Evolutionary conservation across 768 basidiomycete genomes (phyloP).

Genomic region (Russula dissimulans): DNA sequence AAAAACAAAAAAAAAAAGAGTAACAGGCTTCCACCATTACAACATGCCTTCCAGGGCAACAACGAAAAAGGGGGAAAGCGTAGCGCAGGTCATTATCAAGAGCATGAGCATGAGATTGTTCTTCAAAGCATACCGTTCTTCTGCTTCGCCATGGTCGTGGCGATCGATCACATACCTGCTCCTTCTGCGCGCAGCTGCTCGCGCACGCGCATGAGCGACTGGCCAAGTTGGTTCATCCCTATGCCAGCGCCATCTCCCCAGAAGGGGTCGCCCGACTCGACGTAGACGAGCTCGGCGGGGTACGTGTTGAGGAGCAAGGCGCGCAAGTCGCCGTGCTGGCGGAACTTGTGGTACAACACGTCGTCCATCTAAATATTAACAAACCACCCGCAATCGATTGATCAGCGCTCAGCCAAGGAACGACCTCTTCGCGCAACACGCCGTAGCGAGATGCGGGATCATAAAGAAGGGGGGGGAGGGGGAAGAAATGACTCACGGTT

Average conservation of each 20-base stretch:
- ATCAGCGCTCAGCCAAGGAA: background rate
- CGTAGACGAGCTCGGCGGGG: conserved; percentile 36
- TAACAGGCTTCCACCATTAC: background rate
- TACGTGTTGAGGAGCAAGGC: conserved; percentile 46
- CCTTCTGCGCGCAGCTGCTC: conserved; percentile 33
- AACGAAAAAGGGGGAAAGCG: background rate
- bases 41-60: background rate
- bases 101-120: too few species aligned
- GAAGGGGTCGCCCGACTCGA: conserved; percentile 46
- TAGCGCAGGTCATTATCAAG: too few species aligned
- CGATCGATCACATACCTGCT: background rate
- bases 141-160: background rate
- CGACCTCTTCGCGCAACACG: too few species aligned
- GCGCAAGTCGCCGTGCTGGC: conserved; percentile 56
- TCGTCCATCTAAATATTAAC: conserved; percentile 48
- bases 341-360: conserved; percentile 58
- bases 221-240: conserved; percentile 58
- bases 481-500: conserved; percentile 32
- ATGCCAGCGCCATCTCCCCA: conserved; percentile 56
- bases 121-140: background rate
- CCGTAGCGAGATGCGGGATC: too few species aligned
- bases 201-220: conserved; percentile 46
- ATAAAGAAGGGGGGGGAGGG: background rate
- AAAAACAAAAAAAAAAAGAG: background rate
- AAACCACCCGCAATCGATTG: background rate